Conservation (phyloP, 345 rosid species). For the Passiflora organensis region DNA sequence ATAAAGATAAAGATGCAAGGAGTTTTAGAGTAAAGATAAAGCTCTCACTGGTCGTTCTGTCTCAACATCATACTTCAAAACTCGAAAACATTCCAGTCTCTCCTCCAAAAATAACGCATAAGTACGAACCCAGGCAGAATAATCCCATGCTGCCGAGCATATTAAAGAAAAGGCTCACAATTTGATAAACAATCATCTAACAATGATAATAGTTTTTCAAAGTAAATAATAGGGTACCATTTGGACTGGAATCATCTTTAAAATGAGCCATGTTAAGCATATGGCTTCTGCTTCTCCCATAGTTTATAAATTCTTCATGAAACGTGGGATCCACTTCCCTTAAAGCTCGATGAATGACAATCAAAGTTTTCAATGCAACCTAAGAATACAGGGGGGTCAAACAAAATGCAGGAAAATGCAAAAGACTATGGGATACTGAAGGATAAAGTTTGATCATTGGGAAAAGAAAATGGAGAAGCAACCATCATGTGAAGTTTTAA, state of each 20-base stretch:
- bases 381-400: constrained; percentile 24
- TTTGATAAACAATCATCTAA: constrained; percentile 14
- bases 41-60: constrained; percentile 70
- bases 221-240: constrained; percentile 40
- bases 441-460: too few species aligned
- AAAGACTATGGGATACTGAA: not conserved
- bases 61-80: constrained; percentile 85
- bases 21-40: constrained; percentile 6
- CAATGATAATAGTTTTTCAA: constrained; percentile 7
- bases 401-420: not conserved
- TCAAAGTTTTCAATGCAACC: constrained; percentile 94
- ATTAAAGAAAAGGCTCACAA: constrained; percentile 5
- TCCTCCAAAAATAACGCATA: constrained; percentile 96
- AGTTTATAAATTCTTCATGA: constrained; percentile 90
- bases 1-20: constrained; percentile 4
- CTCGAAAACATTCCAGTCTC: constrained; percentile 85
- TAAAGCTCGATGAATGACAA: constrained; percentile 89
- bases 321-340: constrained; percentile 98
- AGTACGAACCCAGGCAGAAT: constrained; percentile 88
- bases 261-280: constrained; percentile 98
- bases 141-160: constrained; percentile 75
- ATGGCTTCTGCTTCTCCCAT: constrained; percentile 84
- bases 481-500: too few species aligned
- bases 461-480: too few species aligned
- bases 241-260: constrained; percentile 95